Conservation (phyloP, 345 rosid genomes). For the Camelina hispida region DNA sequence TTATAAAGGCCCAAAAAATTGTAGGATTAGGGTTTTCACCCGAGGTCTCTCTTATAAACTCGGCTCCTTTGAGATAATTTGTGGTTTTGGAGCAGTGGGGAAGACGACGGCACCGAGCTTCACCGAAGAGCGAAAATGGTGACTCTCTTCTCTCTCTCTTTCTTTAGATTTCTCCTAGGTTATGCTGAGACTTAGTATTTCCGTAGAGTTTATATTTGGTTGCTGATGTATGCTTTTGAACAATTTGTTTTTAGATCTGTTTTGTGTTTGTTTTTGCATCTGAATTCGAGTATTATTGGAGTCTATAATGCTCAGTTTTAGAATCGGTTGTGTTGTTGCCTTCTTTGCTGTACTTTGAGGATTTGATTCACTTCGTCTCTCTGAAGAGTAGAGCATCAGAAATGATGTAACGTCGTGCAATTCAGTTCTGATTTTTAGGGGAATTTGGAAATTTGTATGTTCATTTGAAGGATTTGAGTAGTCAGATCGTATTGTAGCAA, state of each 20-base stretch:
- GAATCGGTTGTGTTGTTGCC: too few species aligned
- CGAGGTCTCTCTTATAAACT: slow-evolving; percentile 17
- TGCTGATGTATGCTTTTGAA: neutral
- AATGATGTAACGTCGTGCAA: neutral
- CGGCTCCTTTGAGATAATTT: neutral
- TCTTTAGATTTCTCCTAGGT: neutral
- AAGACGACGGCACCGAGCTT: slow-evolving; percentile 38
- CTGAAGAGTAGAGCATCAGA: neutral
- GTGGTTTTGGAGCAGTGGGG: neutral
- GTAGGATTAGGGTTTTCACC: slow-evolving; percentile 35
- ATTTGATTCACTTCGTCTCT: neutral
- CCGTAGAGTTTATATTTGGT: neutral
- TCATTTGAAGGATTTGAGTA: neutral
- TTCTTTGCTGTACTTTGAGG: neutral
- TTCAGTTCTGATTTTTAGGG: neutral
- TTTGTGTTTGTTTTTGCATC: neutral
- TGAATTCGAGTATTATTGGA: neutral
- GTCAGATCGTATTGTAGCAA: neutral
- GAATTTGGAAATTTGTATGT: neutral
- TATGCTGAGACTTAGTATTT: neutral
- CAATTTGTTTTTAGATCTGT: slow-evolving; percentile 29
- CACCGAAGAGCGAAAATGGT: slow-evolving; percentile 41
- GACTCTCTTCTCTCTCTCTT: neutral
- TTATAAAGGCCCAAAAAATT: slow-evolving; percentile 15
- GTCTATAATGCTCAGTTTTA: neutral